These are phyloP conservation scores for Pseudogymnoascus sp. DNA, from an alignment of 2,329 filamentous ascomycete genomes.

Conservation along the genomic window DNA sequence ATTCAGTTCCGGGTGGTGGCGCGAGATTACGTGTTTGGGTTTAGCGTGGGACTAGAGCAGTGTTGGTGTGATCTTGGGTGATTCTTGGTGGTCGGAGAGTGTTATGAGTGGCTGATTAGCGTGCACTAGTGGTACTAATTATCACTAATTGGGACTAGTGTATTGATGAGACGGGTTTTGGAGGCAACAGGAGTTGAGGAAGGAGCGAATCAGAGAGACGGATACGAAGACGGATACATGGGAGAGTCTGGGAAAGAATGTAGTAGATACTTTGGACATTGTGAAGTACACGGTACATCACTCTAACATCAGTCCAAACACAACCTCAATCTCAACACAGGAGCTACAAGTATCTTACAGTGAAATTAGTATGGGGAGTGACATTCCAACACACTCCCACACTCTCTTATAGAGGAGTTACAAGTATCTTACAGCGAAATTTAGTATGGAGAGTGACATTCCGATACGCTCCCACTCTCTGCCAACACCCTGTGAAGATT, in stretches of 20 bases:
- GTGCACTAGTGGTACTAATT: background rate
- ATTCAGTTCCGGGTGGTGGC: background rate
- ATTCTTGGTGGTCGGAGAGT: constrained; percentile 5
- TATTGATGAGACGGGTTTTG: background rate
- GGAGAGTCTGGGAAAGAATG: background rate
- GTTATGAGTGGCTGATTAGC: constrained; percentile 8
- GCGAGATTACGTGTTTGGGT: background rate
- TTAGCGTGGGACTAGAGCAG: background rate
- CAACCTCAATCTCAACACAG: background rate
- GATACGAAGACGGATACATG: background rate
- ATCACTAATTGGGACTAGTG: background rate
- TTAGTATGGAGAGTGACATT: background rate
- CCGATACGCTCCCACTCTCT: background rate
- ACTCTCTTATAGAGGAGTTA: background rate
- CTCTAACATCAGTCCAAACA: background rate
- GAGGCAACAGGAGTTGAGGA: background rate
- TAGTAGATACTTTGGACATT: background rate
- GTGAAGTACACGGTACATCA: background rate
- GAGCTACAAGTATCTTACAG: background rate
- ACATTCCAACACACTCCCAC: background rate
- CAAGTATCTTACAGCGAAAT: background rate
- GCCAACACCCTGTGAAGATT: too few relatives aligned
- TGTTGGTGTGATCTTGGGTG: constrained; percentile 8
- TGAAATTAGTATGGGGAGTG: background rate
- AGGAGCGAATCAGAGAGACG: background rate